Evolutionary conservation across 805 yeast species (phyloP).

Genomic region (Metschnikowia picachoensis): DNA sequence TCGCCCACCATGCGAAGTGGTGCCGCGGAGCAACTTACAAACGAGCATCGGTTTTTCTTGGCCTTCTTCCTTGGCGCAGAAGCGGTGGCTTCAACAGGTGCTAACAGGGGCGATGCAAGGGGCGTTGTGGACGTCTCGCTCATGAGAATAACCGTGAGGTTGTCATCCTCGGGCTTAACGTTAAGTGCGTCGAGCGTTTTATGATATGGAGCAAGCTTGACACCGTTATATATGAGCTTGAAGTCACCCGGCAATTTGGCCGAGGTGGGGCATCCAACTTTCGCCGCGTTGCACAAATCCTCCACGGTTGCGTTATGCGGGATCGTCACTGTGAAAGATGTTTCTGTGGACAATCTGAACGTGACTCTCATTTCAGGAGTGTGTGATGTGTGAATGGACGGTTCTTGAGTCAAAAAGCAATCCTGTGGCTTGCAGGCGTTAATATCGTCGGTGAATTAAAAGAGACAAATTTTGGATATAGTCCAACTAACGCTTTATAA

Average conservation of each 20-base stretch:
- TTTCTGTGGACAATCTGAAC: constrained; percentile 45
- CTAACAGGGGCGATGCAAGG: constrained; percentile 18
- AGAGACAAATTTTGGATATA: too few relatives aligned
- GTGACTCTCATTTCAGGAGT: constrained; percentile 42
- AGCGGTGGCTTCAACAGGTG: constrained; percentile 13
- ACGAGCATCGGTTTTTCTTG: constrained; percentile 49
- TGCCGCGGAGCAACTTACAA: constrained; percentile 55
- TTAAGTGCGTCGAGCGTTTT: constrained; percentile 21
- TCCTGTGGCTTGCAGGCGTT: too few relatives aligned
- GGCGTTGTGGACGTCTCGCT: constrained; percentile 26
- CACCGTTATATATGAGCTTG: constrained; percentile 40
- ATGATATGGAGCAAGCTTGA: constrained; percentile 30
- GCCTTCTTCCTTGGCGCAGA: constrained; percentile 23
- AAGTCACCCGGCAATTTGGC: constrained; percentile 34
- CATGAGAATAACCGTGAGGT: constrained; percentile 24
- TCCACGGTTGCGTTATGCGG: constrained; percentile 51
- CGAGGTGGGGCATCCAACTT: constrained; percentile 33
- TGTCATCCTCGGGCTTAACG: constrained; percentile 15
- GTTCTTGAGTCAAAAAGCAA: too few relatives aligned
- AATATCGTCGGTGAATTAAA: too few relatives aligned
- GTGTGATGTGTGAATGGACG: too few relatives aligned
- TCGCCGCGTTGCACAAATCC: constrained; percentile 45
- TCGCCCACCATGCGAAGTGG: constrained; percentile 74
- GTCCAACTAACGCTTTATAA: too few relatives aligned
- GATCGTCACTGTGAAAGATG: constrained; percentile 43